These are phyloP conservation scores for Chiua virens DNA, from an alignment of 768 basidiomycete species.

Conservation along the genomic window DNA sequence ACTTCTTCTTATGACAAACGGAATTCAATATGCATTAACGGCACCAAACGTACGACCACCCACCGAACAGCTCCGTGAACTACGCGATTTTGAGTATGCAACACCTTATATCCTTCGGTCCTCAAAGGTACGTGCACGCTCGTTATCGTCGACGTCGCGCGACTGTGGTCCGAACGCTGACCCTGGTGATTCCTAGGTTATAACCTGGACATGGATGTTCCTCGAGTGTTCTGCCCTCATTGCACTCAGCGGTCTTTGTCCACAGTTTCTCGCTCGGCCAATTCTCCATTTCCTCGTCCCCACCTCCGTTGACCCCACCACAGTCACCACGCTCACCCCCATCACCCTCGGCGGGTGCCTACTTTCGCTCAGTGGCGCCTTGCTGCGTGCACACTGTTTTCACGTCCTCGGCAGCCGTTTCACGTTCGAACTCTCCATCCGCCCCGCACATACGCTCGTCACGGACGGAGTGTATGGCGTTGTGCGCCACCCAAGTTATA, in stretches of 20 bases:
- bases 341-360: conserved; percentile 8
- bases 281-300: background rate
- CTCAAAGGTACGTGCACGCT: background rate
- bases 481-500: conserved; percentile 35
- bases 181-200: background rate
- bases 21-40: background rate
- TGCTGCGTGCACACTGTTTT: conserved; percentile 20
- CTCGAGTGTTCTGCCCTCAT: conserved; percentile 5
- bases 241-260: conserved; percentile 1
- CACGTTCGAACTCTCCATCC: conserved; percentile 27
- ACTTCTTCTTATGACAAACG: too few species aligned
- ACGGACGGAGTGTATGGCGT: conserved; percentile 25
- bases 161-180: background rate
- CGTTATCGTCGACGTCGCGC: background rate
- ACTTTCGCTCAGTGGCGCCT: conserved; percentile 5
- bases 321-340: conserved; percentile 9
- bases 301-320: background rate
- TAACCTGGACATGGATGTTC: conserved; percentile 3
- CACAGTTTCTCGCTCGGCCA: background rate
- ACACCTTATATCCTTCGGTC: background rate
- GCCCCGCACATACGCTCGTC: conserved; percentile 22
- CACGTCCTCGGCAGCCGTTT: conserved; percentile 23
- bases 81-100: background rate
- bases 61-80: conserved; percentile 11
- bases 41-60: background rate